phyloP scores from a whole-genome alignment of 2,329 filamentous ascomycete genomes.

The Talaromyces albobiverticillius region DNA sequence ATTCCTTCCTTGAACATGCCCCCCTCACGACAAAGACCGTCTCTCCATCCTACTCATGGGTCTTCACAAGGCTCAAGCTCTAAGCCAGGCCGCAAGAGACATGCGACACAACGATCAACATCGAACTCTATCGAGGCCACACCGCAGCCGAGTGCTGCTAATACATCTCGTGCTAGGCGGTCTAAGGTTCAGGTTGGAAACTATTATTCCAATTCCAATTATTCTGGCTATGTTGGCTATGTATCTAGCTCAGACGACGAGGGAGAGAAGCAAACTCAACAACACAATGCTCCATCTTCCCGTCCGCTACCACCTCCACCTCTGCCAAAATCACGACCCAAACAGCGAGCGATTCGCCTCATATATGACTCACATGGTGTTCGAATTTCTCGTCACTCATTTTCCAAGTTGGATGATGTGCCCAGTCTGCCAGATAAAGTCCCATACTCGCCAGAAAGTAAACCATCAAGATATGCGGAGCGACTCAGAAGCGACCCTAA shows the following conservation, averaged over 20 bases:
- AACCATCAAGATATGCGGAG: conserved; percentile 15
- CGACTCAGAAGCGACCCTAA: background rate
- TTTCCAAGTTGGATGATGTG: conserved; percentile 15
- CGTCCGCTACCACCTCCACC: background rate
- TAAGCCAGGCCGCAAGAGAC: background rate
- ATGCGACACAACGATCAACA: background rate
- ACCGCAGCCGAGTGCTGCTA: background rate
- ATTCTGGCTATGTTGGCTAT: conserved; percentile 17
- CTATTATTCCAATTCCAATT: conserved; percentile 27
- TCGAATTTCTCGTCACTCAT: conserved; percentile 17
- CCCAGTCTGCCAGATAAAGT: conserved; percentile 9
- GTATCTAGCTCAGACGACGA: conserved; percentile 9
- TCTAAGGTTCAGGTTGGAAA: conserved; percentile 26
- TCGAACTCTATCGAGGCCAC: background rate
- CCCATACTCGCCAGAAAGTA: conserved; percentile 17
- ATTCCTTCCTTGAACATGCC: background rate
- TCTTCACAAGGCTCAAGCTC: background rate
- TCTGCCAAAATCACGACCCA: background rate
- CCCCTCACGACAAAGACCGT: background rate
- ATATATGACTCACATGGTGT: conserved; percentile 18
- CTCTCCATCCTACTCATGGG: background rate
- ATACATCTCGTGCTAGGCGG: conserved; percentile 24
- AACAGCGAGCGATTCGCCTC: conserved; percentile 3
- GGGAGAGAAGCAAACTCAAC: background rate
- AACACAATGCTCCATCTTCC: background rate